Evolutionary conservation across 2,329 filamentous ascomycete genomes (phyloP).

Genomic region (Dothideomycetidae sp.): DNA sequence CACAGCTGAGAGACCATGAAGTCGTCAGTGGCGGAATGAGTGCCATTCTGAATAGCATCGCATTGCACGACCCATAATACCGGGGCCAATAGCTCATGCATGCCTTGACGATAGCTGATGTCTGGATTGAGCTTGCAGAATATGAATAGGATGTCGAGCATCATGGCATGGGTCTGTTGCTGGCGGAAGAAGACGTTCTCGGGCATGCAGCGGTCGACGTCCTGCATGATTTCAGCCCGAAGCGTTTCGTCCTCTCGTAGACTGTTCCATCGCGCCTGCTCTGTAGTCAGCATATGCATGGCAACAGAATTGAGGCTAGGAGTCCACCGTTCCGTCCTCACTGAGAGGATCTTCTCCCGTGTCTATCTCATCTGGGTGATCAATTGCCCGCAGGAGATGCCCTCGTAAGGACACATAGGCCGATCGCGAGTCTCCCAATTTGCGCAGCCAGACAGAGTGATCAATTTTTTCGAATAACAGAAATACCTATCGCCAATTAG

Average conservation of each 20-base stretch:
- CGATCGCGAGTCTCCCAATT: conserved; percentile 52
- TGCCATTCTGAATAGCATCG: conserved; percentile 48
- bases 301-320: conserved; percentile 12
- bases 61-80: conserved; percentile 71
- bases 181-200: conserved; percentile 85
- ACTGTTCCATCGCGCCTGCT: conserved; percentile 79
- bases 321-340: conserved; percentile 53
- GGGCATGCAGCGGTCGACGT: conserved; percentile 80
- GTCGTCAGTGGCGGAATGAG: conserved; percentile 24
- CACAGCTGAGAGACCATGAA: conserved; percentile 50
- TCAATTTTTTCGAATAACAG: conserved; percentile 59
- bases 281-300: conserved; percentile 10
- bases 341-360: conserved; percentile 69
- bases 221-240: conserved; percentile 80
- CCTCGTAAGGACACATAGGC: conserved; percentile 59
- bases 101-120: conserved; percentile 88
- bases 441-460: conserved; percentile 51
- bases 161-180: conserved; percentile 59
- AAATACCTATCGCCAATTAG: conserved; percentile 47
- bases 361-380: conserved; percentile 67
- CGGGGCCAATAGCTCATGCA: conserved; percentile 91
- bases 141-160: conserved; percentile 82
- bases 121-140: conserved; percentile 86
- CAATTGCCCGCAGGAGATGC: conserved; percentile 67
- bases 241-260: conserved; percentile 71